phyloP scores from a whole-genome alignment of 208 protist genomes.

The Vickermania spadyakhi region DNA sequence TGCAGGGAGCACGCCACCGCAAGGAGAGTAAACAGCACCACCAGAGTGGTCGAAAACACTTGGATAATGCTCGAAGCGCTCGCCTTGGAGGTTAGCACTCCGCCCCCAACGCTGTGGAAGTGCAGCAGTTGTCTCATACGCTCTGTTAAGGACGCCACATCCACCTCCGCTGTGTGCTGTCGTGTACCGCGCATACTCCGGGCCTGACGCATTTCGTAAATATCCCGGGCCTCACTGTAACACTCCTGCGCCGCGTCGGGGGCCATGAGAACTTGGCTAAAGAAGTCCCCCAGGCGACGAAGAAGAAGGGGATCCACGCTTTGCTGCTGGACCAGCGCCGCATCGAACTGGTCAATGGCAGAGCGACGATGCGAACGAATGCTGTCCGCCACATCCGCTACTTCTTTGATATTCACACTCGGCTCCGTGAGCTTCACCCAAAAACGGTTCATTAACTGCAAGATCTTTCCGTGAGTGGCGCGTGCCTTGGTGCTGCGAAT shows the following conservation, averaged over 20 bases:
- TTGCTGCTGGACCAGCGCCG: conserved; percentile 9
- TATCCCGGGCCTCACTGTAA: conserved; percentile 9
- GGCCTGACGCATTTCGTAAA: conserved; percentile 13
- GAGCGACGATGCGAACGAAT: conserved; percentile 4
- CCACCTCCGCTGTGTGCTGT: conserved; percentile 7
- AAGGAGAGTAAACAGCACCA: conserved; percentile 5
- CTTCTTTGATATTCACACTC: conserved; percentile 18
- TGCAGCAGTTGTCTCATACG: conserved; percentile 4
- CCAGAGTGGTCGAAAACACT: not conserved
- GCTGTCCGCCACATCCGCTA: conserved; percentile 11
- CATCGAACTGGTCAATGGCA: conserved; percentile 12
- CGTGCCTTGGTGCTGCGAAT: conserved; percentile 11
- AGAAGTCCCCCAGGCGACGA: conserved; percentile 17
- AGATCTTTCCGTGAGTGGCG: conserved; percentile 8
- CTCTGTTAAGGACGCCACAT: conserved; percentile 11
- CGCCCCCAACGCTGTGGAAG: conserved; percentile 14
- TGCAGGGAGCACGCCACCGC: not conserved
- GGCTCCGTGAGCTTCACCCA: conserved; percentile 21
- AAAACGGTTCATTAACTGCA: conserved; percentile 12
- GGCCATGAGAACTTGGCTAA: conserved; percentile 12
- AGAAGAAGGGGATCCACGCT: conserved; percentile 12
- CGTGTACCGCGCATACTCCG: conserved; percentile 14
- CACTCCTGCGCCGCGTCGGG: conserved; percentile 18
- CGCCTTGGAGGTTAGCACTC: conserved; percentile 2
- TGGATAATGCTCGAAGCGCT: conserved; percentile 5